phyloP scores from a whole-genome alignment of 225 moss, liverwort and hornwort species.

The Straminergon stramineum region DNA sequence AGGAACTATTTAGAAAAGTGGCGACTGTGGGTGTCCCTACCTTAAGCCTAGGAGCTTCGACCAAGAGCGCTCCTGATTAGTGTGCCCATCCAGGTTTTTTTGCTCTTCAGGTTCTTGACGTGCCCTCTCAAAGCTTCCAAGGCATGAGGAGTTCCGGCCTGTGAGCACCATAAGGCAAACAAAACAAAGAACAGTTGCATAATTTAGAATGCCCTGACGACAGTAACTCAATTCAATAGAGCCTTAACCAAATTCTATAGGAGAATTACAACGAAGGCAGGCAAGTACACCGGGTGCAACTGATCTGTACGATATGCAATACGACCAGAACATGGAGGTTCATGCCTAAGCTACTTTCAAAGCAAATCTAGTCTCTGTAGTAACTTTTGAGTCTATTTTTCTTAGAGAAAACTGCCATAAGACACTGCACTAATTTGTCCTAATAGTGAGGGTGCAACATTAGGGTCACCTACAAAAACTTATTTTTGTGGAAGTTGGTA shows the following conservation, averaged over 20 bases:
- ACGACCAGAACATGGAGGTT: neutral
- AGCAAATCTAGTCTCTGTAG: neutral
- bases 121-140: constrained; percentile 52
- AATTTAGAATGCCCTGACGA: neutral
- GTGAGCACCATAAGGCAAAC: neutral
- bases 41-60: constrained; percentile 19
- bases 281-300: neutral
- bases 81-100: constrained; percentile 45
- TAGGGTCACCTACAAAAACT: neutral
- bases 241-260: neutral
- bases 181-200: neutral
- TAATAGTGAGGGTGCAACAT: neutral
- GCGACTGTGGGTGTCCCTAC: neutral
- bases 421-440: neutral
- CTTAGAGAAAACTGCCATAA: neutral
- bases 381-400: neutral
- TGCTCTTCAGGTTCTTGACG: constrained; percentile 41
- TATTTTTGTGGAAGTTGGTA: neutral
- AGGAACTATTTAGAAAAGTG: neutral
- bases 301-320: neutral
- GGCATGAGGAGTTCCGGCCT: constrained; percentile 58
- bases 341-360: neutral
- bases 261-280: neutral
- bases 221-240: neutral
- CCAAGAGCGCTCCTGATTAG: constrained; percentile 45